Percentiles rank a stretch among this genome's conserved stretches.
These are phyloP conservation scores for Echinochloa phyllopogon DNA, from an alignment of 176 grass and related monocot genomes.

Conservation along the genomic window DNA sequence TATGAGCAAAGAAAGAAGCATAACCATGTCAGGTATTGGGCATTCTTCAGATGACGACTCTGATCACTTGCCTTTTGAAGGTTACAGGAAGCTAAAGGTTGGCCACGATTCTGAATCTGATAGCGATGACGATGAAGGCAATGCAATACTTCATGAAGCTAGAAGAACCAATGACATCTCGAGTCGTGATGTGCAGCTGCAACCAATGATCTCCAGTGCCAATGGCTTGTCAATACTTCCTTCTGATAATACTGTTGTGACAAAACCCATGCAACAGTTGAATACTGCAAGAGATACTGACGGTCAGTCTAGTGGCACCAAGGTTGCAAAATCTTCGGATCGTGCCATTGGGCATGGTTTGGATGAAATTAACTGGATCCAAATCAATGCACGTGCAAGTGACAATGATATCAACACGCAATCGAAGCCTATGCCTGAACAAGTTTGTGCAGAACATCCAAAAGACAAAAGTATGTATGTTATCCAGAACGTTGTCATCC, in stretches of 20 bases:
- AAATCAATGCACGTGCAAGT: conserved; percentile 30
- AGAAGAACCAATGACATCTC: conserved; percentile 25
- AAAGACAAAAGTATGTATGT: conserved; percentile 66
- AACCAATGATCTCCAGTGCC: conserved; percentile 36
- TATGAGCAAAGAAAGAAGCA: conserved; percentile 39
- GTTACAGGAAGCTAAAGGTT: conserved; percentile 65
- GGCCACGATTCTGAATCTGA: conserved; percentile 59
- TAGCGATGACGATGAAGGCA: conserved; percentile 28
- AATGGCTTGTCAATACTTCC: conserved; percentile 2
- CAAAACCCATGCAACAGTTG: conserved; percentile 16
- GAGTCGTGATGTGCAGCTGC: conserved; percentile 25
- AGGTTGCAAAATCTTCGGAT: conserved; percentile 35
- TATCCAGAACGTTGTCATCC: conserved; percentile 41
- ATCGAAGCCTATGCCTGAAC: conserved; percentile 22
- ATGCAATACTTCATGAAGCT: conserved; percentile 16
- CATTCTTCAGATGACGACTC: conserved; percentile 46
- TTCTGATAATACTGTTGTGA: conserved; percentile 18
- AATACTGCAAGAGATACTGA: conserved; percentile 25
- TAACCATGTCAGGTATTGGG: conserved; percentile 33
- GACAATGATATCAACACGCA: conserved; percentile 7
- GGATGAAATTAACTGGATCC: conserved; percentile 50
- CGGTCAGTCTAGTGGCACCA: neutral
- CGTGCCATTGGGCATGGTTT: conserved; percentile 45
- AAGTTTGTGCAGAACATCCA: conserved; percentile 41
- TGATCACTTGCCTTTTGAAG: conserved; percentile 44